phyloP scores from a whole-genome alignment of 805 yeast genomes.

The Yarrowia sp. region DNA sequence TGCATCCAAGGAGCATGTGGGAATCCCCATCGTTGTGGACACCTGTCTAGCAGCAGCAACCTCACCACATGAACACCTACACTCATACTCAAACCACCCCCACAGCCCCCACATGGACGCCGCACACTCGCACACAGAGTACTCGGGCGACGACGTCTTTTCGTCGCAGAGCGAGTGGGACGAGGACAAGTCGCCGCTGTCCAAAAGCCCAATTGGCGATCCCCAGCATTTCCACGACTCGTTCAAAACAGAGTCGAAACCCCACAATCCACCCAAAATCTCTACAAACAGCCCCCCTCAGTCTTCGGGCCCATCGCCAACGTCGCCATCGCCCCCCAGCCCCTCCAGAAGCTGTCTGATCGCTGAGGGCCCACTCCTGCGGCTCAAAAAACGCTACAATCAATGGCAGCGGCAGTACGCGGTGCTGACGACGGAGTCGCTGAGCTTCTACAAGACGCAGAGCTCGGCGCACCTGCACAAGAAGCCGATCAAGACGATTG shows the following conservation, averaged over 20 bases:
- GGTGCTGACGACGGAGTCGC: constrained; percentile 43
- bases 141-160: constrained; percentile 25
- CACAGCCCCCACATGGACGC: constrained; percentile 2
- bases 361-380: constrained; percentile 43
- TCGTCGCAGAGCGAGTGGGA: constrained; percentile 23
- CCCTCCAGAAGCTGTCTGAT: constrained; percentile 28
- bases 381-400: constrained; percentile 44
- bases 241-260: neutral
- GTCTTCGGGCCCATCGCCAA: neutral
- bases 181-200: constrained; percentile 17
- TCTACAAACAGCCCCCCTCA: constrained; percentile 16
- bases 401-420: constrained; percentile 50
- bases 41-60: neutral
- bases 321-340: neutral
- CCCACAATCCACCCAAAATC: constrained; percentile 27
- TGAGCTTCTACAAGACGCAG: constrained; percentile 43
- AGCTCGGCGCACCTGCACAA: constrained; percentile 27
- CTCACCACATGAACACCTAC: neutral
- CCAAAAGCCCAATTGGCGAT: neutral
- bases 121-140: constrained; percentile 20
- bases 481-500: constrained; percentile 27
- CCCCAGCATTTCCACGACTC: neutral
- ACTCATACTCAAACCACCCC: constrained; percentile 23
- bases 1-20: neutral
- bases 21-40: neutral